Percentiles rank a stretch among this genome's conserved stretches.
Evolutionary conservation across 2,329 filamentous ascomycete genomes (phyloP).

Genomic region (Penicillium rolfsii): DNA sequence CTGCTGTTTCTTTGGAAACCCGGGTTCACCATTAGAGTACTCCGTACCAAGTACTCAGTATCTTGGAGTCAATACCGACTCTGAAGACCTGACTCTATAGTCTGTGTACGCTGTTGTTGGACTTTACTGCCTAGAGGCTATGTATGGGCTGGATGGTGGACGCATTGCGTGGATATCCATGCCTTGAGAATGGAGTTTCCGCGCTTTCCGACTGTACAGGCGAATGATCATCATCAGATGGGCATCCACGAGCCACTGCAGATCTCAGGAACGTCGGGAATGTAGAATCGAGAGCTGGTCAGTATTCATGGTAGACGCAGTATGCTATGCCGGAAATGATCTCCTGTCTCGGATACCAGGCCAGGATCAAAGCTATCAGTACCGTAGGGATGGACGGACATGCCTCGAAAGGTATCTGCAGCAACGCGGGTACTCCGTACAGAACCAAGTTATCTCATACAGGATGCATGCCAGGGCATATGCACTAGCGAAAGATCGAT

Average conservation of each 20-base stretch:
- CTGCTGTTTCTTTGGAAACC: slow-evolving; percentile 20
- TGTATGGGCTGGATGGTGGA: too few species aligned
- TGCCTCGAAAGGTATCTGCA: background rate
- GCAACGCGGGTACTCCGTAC: background rate
- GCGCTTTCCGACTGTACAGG: background rate
- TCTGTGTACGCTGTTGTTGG: too few species aligned
- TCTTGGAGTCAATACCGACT: too few species aligned
- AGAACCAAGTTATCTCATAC: background rate
- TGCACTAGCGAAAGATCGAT: background rate
- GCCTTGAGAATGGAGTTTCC: slow-evolving; percentile 3
- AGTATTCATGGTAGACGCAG: background rate
- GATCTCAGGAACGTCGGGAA: slow-evolving; percentile 3
- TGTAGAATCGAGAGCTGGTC: background rate
- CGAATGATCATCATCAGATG: background rate
- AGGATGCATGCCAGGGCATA: background rate
- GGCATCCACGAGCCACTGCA: slow-evolving; percentile 7
- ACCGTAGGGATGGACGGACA: background rate
- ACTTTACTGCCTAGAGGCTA: too few species aligned
- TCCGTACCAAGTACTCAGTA: background rate
- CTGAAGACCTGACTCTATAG: too few species aligned
- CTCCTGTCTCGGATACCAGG: background rate
- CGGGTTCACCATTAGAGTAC: background rate
- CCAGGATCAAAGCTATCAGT: background rate
- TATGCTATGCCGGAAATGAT: background rate
- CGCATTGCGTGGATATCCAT: background rate